These are phyloP conservation scores for Pseudogymnoascus sp. DNA, from an alignment of 2,329 filamentous ascomycete genomes.

Conservation along the genomic window DNA sequence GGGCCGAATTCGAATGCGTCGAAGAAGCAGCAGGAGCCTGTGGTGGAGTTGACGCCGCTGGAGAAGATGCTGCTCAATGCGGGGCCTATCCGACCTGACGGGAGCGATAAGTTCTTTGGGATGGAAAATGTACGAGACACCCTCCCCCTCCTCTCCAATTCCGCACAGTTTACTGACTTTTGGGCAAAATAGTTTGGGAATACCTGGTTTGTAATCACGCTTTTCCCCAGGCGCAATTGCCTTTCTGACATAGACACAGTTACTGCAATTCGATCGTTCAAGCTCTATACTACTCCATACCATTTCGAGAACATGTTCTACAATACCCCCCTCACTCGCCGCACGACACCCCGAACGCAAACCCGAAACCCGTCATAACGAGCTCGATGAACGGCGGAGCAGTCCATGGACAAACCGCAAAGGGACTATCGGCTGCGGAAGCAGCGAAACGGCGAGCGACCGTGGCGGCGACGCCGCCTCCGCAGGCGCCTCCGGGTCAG, in stretches of 20 bases:
- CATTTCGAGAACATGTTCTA: slow-evolving; percentile 89
- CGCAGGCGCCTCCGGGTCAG: slow-evolving; percentile 38
- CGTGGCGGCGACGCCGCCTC: slow-evolving; percentile 44
- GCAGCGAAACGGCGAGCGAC: slow-evolving; percentile 48
- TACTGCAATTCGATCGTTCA: slow-evolving; percentile 99
- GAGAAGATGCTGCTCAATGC: slow-evolving; percentile 74
- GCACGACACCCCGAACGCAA: slow-evolving; percentile 58
- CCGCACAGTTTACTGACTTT: slow-evolving; percentile 19
- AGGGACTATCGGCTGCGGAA: slow-evolving; percentile 46
- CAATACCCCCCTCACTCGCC: slow-evolving; percentile 73
- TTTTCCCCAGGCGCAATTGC: background rate
- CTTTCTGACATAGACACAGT: slow-evolving; percentile 39
- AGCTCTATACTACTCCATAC: slow-evolving; percentile 89
- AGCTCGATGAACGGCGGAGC: slow-evolving; percentile 41
- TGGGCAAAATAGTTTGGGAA: slow-evolving; percentile 71
- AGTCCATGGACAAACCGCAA: slow-evolving; percentile 42
- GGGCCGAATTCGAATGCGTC: background rate
- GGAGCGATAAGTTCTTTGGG: slow-evolving; percentile 96
- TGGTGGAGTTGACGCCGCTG: slow-evolving; percentile 47
- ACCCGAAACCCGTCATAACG: slow-evolving; percentile 50
- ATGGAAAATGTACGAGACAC: slow-evolving; percentile 78
- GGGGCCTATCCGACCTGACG: slow-evolving; percentile 73
- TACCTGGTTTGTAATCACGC: slow-evolving; percentile 61
- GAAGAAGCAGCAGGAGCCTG: background rate
- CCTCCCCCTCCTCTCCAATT: slow-evolving; percentile 10